Base-by-base conservation (phyloP, 768 basidiomycete species). In the Leccinum disarticulatum region DNA sequence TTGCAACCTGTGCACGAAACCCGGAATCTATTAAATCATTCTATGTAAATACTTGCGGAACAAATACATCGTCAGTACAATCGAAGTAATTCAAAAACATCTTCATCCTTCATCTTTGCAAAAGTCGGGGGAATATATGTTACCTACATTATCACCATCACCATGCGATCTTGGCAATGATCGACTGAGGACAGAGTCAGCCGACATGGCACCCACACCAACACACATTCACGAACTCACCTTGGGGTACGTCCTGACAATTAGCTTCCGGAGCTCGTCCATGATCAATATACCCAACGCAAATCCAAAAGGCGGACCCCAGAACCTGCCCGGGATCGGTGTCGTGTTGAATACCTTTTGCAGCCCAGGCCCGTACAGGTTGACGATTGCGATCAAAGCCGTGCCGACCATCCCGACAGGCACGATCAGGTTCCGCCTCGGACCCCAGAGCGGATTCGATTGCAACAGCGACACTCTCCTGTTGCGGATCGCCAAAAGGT, bases 231-330 rank as follows among this genome's bases (percentile, higher is more conserved):
- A 48, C 19, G 47, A 25, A 25, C 68, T 68, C 58, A 78, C 79
- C 68, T 77, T 76, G 2, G 79, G 79, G 56, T 79, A 79, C 8
- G 74, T 71, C 63, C 80, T 69, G 57, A 80, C 80, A 38, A 81
- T 64, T 55, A 79, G 61, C 68, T 82, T 82, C 54, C 81, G 71
- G 17, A 73, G 48, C 64, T 82, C 80, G 58, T 82, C 81, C 69
- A 81, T 71, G 0, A 67, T 63, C 61, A 82, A 61, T 17, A 81
- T 77, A 0, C 74, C 78, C 10, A 76, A 19, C 30, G 78, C 80
- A 53, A 81, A 78, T 0, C 68, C 56, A 52, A 80, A 73, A 0
- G 80, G 79, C 22, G 79, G 60, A 5, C 76, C 72, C 80, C 80
- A 81, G 62, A 77, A 81, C 68, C 77, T 76, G 35, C 74, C 69